Percentiles rank a stretch among this genome's conserved stretches.
phyloP scores from a whole-genome alignment of 805 yeast species.

The Nakazawaea sp. region DNA sequence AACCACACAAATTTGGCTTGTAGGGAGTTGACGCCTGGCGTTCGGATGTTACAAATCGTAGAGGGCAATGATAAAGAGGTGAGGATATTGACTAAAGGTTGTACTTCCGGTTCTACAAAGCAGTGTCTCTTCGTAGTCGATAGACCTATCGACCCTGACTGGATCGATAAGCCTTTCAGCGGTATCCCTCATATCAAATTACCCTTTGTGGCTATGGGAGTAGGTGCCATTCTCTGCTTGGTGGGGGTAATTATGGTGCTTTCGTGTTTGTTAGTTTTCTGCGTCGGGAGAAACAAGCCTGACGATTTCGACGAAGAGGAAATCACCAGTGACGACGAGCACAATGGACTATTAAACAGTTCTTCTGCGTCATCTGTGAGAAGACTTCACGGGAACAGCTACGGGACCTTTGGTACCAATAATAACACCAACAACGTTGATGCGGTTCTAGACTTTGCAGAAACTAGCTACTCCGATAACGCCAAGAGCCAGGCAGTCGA shows the following conservation, averaged over 20 bases:
- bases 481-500: slow-evolving; percentile 19
- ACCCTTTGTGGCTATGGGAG: slow-evolving; percentile 60
- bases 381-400: neutral
- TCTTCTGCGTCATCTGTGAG: too few relatives aligned
- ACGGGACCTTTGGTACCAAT: neutral
- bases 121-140: slow-evolving; percentile 61
- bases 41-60: slow-evolving; percentile 30
- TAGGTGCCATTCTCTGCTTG: slow-evolving; percentile 62
- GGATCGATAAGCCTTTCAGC: slow-evolving; percentile 41
- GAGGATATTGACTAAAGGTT: slow-evolving; percentile 53
- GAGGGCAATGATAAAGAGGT: slow-evolving; percentile 54
- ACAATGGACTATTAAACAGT: neutral
- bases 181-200: slow-evolving; percentile 50
- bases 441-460: slow-evolving; percentile 15
- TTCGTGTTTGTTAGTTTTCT: slow-evolving; percentile 28
- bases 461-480: slow-evolving; percentile 20
- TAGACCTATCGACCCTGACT: slow-evolving; percentile 54
- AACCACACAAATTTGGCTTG: slow-evolving; percentile 39
- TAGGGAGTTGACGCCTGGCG: slow-evolving; percentile 30
- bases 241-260: slow-evolving; percentile 27
- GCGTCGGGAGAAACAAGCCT: slow-evolving; percentile 21
- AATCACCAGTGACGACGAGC: neutral
- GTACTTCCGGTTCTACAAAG: slow-evolving; percentile 30
- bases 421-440: neutral
- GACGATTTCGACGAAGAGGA: slow-evolving; percentile 1